These are phyloP conservation scores for Cnidoscolus chayamansa DNA, from an alignment of 441 rosid species.

Conservation along the genomic window DNA sequence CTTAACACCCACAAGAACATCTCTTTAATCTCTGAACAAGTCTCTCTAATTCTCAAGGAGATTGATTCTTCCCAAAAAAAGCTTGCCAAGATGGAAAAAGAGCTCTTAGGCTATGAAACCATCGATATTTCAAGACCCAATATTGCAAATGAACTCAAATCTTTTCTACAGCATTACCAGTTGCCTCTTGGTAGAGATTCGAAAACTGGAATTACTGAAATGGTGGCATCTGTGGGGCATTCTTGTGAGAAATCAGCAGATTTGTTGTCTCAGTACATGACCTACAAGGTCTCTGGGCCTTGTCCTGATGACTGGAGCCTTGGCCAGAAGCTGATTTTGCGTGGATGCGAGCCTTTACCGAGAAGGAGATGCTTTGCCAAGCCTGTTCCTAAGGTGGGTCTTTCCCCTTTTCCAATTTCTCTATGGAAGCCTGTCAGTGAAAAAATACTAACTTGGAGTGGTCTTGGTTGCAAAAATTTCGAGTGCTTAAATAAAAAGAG, in stretches of 20 bases:
- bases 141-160: constrained; percentile 71
- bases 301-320: constrained; percentile 97
- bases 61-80: constrained; percentile 80
- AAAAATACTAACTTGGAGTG: constrained; percentile 81
- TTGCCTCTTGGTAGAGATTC: constrained; percentile 94
- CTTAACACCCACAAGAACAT: constrained; percentile 46
- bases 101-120: constrained; percentile 71
- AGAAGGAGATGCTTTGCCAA: constrained; percentile 77
- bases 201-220: constrained; percentile 82
- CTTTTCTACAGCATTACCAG: constrained; percentile 66
- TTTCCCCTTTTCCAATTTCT: constrained; percentile 51
- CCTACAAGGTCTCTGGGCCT: constrained; percentile 57
- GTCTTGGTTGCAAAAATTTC: constrained; percentile 73
- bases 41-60: constrained; percentile 71
- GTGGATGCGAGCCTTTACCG: constrained; percentile 88
- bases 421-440: constrained; percentile 74
- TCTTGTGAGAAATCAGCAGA: constrained; percentile 76
- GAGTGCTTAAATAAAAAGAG: constrained; percentile 78
- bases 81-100: constrained; percentile 86
- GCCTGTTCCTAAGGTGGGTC: constrained; percentile 59
- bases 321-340: constrained; percentile 74
- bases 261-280: constrained; percentile 77
- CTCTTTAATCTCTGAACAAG: constrained; percentile 78
- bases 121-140: constrained; percentile 78
- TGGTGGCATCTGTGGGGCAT: constrained; percentile 96